Percentiles rank a stretch among this genome's conserved stretches.
Conservation (phyloP, 257 asterid species). For the Euphrasia confusa region DNA sequence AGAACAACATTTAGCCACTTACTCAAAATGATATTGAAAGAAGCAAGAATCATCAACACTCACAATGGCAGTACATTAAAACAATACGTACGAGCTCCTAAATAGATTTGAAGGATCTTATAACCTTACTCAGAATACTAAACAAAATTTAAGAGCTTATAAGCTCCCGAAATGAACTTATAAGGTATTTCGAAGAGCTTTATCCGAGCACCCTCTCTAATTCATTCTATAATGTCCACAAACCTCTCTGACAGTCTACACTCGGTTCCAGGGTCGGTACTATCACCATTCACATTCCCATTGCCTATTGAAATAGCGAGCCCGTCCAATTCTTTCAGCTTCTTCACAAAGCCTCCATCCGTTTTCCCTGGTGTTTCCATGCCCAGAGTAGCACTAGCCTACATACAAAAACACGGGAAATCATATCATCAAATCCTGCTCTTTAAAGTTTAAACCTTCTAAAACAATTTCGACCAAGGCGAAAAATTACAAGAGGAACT, state of each 20-base stretch:
- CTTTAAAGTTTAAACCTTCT: background rate
- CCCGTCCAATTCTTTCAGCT: conserved; percentile 77
- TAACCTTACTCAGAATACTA: background rate
- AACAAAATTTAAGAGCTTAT: background rate
- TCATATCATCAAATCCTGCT: conserved; percentile 16
- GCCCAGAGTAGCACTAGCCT: conserved; percentile 68
- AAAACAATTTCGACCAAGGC: background rate
- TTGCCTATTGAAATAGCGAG: conserved; percentile 81
- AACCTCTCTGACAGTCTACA: conserved; percentile 70
- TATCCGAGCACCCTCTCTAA: background rate
- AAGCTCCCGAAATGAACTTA: background rate
- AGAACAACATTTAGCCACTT: conserved; percentile 21
- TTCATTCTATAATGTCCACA: conserved; percentile 22
- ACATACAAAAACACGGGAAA: conserved; percentile 18
- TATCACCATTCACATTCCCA: conserved; percentile 54
- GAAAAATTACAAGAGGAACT: conserved; percentile 68
- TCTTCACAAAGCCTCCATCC: conserved; percentile 57
- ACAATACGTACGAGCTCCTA: background rate
- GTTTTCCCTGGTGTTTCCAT: conserved; percentile 50
- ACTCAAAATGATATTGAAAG: conserved; percentile 11
- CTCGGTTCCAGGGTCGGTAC: conserved; percentile 56
- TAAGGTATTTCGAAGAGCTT: background rate
- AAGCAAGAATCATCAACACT: background rate
- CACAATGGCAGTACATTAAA: background rate
- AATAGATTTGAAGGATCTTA: background rate